Base-by-base conservation (phyloP, 2,329 filamentous ascomycete species). In the Penicillium expansum region DNA sequence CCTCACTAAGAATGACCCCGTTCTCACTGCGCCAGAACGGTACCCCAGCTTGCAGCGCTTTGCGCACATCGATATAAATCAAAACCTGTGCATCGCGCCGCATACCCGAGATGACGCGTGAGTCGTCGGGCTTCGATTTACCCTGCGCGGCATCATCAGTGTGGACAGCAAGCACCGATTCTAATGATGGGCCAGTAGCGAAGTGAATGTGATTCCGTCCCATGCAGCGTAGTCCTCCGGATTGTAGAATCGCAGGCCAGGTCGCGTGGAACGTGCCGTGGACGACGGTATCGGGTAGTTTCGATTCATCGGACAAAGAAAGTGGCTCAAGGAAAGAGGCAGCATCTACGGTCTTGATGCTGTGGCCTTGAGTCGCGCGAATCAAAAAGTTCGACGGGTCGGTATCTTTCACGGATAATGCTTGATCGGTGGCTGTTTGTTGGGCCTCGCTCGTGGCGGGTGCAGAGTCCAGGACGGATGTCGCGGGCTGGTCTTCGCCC, bases 291-390 rank as follows among this genome's bases (percentile, higher is more conserved):
- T 79, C 69, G 0, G 91, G 91, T 1, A 92, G 61, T 44, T 68
- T 65, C 11, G 62, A 55, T 29, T 84, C 24, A 68, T 81, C 7
- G 71, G 82, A 81, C 0, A 84, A 69, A 1, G 85, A 86, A 56
- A 97, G 79, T 7, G 87, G 86, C 20, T 80, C 82, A 3, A 96
- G 83, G 2, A 95, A 82, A 0, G 83, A 83, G 45, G 87, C 84
- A n/a, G 85, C 85, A 29, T 90, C 87, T 35, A 87, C 66, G 7
- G 86, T 77, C 68, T 86, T 85, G 70, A 99, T 90, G 67, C 86
- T 91, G 79, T 97, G 94, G 53, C 94, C 94, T 77, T 97, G 94
- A 70, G 95, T 96, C 29, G 94, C 94, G 68, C 94, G 91, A 76
- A 99, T 97, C 32, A 95, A 81, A 79, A 87, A 97, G 72, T 89